Evolutionary conservation across 805 yeast genomes (phyloP), one percentile per base, ranked within the genome.

Genomic region (Ogataea dorogensis): DNA sequence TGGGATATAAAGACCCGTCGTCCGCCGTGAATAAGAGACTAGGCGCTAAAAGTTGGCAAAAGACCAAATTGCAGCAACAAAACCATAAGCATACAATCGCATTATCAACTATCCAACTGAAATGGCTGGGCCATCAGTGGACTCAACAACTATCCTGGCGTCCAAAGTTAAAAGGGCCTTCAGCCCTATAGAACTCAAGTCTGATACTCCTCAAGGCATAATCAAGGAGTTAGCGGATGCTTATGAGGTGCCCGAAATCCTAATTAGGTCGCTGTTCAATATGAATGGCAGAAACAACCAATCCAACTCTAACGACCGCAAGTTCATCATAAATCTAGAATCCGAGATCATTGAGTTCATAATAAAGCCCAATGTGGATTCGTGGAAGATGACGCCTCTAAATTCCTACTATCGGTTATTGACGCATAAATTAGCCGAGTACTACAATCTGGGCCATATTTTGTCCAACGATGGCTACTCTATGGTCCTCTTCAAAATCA

Each of bases 371-470:
- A 34, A 65, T 51, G 49, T 67, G 58, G 45, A 67, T 53, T 57
- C 71, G 19, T 49, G 63, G 66, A 61, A 66, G 44, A 52, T 75
- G 51, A 65, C 65, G 24, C 74, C 83, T 5, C 71, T 77, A 70
- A 83, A 83, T 55, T 79, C 87, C 2, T 83, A 79, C 54, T 78
- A 76, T 46, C 63, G 91, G 46, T 62, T 84, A 29, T 59, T 84
- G 36, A 70, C 82, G 0, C 89, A 84, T 56, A 83, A 81, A 46
- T 61, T 81, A 22, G 85, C 88, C 4, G 81, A 77, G 24, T 81
- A 80, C 53, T 79, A 81, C 50, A 63, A 67, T 16, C 55, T 82
- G 38, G 78, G 77, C 27, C 89, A 83, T 50, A 69, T 68, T 7
- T 46, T 70, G 28, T 60, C 75, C 9, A 73, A 69, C 46, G 78